Evolutionary conservation across 768 basidiomycete genomes (phyloP), one percentile per base, ranked within the genome.

Genomic region (Hypholoma sublateritium): DNA sequence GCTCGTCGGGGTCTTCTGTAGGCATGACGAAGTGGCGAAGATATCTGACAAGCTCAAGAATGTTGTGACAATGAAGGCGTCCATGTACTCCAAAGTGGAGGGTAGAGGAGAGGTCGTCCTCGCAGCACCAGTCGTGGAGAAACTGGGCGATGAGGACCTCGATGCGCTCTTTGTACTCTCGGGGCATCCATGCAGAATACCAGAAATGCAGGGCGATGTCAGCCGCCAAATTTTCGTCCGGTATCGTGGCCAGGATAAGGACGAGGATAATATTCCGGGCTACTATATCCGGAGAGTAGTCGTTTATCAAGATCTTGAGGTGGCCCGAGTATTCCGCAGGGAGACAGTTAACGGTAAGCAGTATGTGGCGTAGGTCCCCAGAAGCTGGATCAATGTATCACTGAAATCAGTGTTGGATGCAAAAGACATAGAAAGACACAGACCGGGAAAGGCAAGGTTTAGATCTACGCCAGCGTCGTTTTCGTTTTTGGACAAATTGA

Each of bases 121-220:
- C 45, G 25, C 9, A 11, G 11, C 22, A 22, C 13, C 17, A 24
- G 45, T 22, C 21, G 11, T 24, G 9, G 13, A 46, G 19, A 21
- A 24, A 46, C 22, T 46, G 14, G 2, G 45, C 45, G 45, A 46
- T 24, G 45, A 46, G 9, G 13, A 3, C 14, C 4, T 22, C 45
- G 13, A 46, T 24, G 9, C 9, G 21, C 9, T 22, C 45, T 24
- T 46, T 46, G 21, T 46, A 46, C 19, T 46, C 22, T 39, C 12
- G 37, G 32, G 12, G 37, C 17, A 22, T 50, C 5, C 8, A 14
- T 8, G 80, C 48, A 1, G 80, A 82, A 52, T 79, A 80, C 77
- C 77, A 80, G 50, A 78, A 74, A 56, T 82, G 80, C 19, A 80
- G 68, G 5, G 78, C 79, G 3, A 72, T 62, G 37, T 81, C 81